Evolutionary conservation across 352 stramenopile species (phyloP).

Genomic region (Thalassiosira hispida): DNA sequence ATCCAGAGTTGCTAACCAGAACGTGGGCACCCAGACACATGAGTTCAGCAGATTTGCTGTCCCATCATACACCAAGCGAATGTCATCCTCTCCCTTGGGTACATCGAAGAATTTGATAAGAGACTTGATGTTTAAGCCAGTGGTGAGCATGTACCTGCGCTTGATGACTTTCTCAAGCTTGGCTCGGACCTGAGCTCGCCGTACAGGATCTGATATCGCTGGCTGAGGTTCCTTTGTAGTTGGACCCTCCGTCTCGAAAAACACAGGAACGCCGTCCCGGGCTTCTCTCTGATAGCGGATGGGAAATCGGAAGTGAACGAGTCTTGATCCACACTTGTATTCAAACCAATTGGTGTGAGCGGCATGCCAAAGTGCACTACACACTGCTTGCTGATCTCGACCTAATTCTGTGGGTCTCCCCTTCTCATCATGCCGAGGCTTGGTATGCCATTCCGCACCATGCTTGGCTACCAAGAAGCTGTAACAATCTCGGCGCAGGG

Average conservation of each 20-base stretch:
- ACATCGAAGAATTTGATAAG: slow-evolving; percentile 53
- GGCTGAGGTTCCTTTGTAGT: neutral
- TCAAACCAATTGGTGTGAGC: slow-evolving; percentile 36
- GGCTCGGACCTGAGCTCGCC: neutral
- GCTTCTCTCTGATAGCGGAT: slow-evolving; percentile 21
- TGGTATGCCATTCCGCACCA: neutral
- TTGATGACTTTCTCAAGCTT: slow-evolving; percentile 34
- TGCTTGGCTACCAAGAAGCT: neutral
- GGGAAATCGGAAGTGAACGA: slow-evolving; percentile 37
- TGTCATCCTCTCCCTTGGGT: slow-evolving; percentile 23
- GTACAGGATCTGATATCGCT: neutral
- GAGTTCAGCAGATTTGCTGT: slow-evolving; percentile 16
- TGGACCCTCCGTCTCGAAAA: slow-evolving; percentile 22
- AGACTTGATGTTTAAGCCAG: slow-evolving; percentile 8
- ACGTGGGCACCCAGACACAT: neutral
- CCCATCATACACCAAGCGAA: slow-evolving; percentile 31
- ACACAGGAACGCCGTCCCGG: slow-evolving; percentile 40
- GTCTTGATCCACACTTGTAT: slow-evolving; percentile 19
- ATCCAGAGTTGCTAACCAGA: slow-evolving; percentile 25
- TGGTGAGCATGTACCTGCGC: slow-evolving; percentile 23
- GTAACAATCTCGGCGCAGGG: neutral
- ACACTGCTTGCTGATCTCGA: slow-evolving; percentile 6
- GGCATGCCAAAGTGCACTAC: slow-evolving; percentile 12
- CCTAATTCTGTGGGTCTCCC: neutral
- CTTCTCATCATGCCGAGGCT: neutral